Conservation (phyloP, 768 basidiomycete genomes). For the Hericium erinaceus region DNA sequence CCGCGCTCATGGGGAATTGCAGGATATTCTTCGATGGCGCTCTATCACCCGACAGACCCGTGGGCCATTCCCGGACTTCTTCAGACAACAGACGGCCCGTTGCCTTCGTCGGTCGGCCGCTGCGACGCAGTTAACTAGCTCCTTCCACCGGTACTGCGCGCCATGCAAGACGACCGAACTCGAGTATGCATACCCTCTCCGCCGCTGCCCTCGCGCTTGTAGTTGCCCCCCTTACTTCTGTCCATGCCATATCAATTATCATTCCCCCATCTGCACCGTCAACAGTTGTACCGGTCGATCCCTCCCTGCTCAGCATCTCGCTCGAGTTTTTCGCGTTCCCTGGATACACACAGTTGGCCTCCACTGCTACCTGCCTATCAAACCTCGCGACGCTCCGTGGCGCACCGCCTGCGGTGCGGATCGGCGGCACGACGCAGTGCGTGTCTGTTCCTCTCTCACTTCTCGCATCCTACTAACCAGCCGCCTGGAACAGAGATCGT, state of each 20-base stretch:
- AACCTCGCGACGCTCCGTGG: slow-evolving; percentile 24
- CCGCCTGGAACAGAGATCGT: slow-evolving; percentile 22
- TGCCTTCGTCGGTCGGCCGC: no score
- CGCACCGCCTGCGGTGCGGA: slow-evolving; percentile 25
- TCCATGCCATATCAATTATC: neutral
- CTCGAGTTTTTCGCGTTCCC: slow-evolving; percentile 32
- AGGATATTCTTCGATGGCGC: no score
- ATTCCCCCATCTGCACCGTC: slow-evolving; percentile 22
- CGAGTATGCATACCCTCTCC: no score
- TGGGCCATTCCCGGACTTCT: no score
- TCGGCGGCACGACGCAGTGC: slow-evolving; percentile 31
- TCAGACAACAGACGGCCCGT: no score
- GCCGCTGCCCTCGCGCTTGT: no score
- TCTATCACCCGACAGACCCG: no score
- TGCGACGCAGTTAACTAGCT: no score
- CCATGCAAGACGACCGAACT: no score
- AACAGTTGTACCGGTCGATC: slow-evolving; percentile 20
- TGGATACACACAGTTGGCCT: slow-evolving; percentile 22
- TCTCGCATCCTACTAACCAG: neutral
- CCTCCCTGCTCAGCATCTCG: slow-evolving; percentile 25
- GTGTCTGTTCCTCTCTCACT: neutral
- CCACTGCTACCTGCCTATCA: slow-evolving; percentile 25
- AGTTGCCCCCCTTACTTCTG: no score
- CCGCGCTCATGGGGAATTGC: no score
- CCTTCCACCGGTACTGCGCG: no score